A percentile compares a stretch with the other conserved stretches of the same genome.
Evolutionary conservation across 2,329 filamentous ascomycete genomes (phyloP).

Genomic region (Apiospora pterosperma): DNA sequence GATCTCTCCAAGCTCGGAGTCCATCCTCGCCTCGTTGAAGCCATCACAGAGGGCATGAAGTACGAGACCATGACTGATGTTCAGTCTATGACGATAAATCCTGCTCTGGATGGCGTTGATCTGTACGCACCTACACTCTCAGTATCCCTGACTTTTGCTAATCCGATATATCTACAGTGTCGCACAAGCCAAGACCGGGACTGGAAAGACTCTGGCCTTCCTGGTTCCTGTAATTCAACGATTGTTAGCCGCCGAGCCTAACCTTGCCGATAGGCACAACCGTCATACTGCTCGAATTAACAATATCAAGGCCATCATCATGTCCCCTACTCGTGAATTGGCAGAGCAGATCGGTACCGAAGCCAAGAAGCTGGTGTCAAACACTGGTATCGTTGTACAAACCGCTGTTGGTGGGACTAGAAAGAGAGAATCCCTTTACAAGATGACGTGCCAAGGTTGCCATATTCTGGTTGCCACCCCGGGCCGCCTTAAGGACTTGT

Average conservation of each 20-base stretch:
- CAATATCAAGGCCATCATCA: conserved; percentile 66
- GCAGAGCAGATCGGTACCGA: conserved; percentile 79
- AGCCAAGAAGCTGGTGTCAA: conserved; percentile 61
- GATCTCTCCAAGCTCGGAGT: conserved; percentile 49
- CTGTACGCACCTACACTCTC: conserved; percentile 55
- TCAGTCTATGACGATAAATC: conserved; percentile 77
- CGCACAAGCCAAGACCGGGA: conserved; percentile 94
- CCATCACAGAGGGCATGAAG: conserved; percentile 69
- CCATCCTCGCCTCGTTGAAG: conserved; percentile 60
- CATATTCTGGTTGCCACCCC: conserved; percentile 90
- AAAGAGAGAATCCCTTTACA: conserved; percentile 64
- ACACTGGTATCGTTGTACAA: conserved; percentile 65
- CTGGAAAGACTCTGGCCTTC: conserved; percentile 94
- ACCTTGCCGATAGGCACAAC: conserved; percentile 47
- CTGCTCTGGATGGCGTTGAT: conserved; percentile 76
- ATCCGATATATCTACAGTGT: conserved; percentile 47
- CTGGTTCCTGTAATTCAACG: conserved; percentile 81
- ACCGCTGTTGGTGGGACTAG: conserved; percentile 90
- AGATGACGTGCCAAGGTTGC: conserved; percentile 73
- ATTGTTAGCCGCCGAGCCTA: conserved; percentile 63
- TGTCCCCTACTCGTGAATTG: conserved; percentile 79
- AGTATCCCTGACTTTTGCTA: background rate
- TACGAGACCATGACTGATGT: conserved; percentile 91
- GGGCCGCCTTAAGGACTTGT: conserved; percentile 78
- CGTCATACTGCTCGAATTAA: conserved; percentile 37